Evolutionary conservation across 1,139 yeast genomes (phyloP), one percentile per base, ranked within the genome.

Genomic region (Meyerozyma athensensis): DNA sequence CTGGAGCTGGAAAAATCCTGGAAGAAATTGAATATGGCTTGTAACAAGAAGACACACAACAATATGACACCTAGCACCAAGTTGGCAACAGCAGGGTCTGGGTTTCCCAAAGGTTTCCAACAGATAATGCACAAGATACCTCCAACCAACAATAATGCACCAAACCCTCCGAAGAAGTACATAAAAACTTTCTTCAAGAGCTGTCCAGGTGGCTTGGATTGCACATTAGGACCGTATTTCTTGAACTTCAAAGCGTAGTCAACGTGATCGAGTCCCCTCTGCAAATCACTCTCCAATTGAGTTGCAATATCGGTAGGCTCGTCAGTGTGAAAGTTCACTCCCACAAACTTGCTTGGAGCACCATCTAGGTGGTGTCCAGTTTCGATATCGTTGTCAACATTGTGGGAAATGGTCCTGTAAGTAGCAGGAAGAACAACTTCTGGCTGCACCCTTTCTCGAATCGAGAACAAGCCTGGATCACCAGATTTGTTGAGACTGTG

Each of bases 121-220:
- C 69, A 56, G 30, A 74, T 51, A 37, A 68, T 59, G 44, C 72
- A 69, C 30, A 74, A 56, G n/a, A 73, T 52, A 37, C 74, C 77
- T 43, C 72, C 75, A 32, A 58, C 52, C 42, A 71, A 52, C 34
- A 74, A 56, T 35, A 74, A 53, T 1, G 61, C 47, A 28, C 80
- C 77, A 49, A 74, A 74, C 2, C 79, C 79, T 39, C 78, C 77
- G 54, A 74, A 74, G 38, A 68, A 55, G 49, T 74, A 69, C 41
- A 56, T 44, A 36, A 68, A 56, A 3, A 66, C 38, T 45, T 60
- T 66, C 45, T 50, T 59, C 24, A 58, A 38, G 38, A 61, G 50
- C 21, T 64, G 59, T 4, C 58, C 50, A 9, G 61, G 60, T 8
- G 72, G 72, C 39, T 64, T 63, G n/a, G 66, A 50, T 38, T 67